These are phyloP conservation scores for Trichoderma koningiopsis DNA, from an alignment of 2,329 filamentous ascomycete species.

Conservation along the genomic window DNA sequence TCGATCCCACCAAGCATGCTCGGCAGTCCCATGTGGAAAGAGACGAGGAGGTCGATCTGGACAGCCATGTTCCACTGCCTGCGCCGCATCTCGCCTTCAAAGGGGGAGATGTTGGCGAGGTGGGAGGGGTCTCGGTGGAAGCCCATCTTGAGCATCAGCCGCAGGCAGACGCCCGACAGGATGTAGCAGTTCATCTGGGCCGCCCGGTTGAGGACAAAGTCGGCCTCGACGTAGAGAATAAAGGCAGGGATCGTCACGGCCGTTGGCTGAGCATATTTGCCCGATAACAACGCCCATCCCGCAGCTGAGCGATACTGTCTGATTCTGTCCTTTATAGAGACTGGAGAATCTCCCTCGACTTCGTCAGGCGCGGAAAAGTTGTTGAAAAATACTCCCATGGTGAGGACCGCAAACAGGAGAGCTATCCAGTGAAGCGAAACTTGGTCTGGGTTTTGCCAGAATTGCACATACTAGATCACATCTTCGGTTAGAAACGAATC, in stretches of 20 bases:
- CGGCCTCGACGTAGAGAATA: conserved; percentile 54
- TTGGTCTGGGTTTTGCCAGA: conserved; percentile 48
- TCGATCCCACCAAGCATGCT: conserved; percentile 66
- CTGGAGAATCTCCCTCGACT: conserved; percentile 44
- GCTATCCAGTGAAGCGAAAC: conserved; percentile 52
- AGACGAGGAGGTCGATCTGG: conserved; percentile 65
- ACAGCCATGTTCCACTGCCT: conserved; percentile 56
- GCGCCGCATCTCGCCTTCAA: conserved; percentile 57
- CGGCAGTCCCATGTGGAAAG: conserved; percentile 69
- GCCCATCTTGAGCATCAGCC: conserved; percentile 61
- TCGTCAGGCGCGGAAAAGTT: conserved; percentile 49
- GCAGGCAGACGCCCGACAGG: conserved; percentile 52
- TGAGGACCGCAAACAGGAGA: conserved; percentile 52
- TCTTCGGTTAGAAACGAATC: conserved; percentile 9
- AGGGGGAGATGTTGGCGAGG: conserved; percentile 53
- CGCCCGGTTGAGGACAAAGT: conserved; percentile 54
- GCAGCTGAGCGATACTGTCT: conserved; percentile 52
- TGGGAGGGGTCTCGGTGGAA: conserved; percentile 58
- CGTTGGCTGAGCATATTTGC: conserved; percentile 54
- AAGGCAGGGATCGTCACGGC: conserved; percentile 53
- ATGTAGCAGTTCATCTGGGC: conserved; percentile 59
- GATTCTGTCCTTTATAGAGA: conserved; percentile 49
- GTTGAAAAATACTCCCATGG: conserved; percentile 49
- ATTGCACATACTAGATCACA: conserved; percentile 48
- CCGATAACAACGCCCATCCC: conserved; percentile 53